Evolutionary conservation across 2,329 filamentous ascomycete genomes (phyloP).

Genomic region (Domatiomyces globalis): DNA sequence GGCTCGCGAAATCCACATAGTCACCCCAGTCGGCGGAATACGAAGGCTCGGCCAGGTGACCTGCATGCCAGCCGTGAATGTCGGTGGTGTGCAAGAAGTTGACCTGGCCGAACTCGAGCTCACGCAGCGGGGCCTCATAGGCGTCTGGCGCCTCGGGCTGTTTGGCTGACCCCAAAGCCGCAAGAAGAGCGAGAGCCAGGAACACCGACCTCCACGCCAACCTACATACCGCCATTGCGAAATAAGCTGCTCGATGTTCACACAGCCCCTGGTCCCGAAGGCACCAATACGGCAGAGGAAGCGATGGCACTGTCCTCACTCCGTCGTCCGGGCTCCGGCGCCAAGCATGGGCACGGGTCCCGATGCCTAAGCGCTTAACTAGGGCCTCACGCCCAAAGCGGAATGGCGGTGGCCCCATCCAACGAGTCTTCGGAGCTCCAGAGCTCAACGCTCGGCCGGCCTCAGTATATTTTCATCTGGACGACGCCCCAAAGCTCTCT

Average conservation of each 20-base stretch:
- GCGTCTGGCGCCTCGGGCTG: conserved; percentile 74
- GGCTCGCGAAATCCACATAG: conserved; percentile 81
- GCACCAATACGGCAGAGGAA: background rate
- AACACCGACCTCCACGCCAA: background rate
- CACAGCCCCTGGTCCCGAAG: background rate
- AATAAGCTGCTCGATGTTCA: background rate
- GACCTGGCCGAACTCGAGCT: conserved; percentile 80
- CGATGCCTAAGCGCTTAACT: background rate
- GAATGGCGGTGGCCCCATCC: too few species aligned
- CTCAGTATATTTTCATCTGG: background rate
- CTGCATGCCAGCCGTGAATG: conserved; percentile 89
- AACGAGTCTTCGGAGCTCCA: too few species aligned
- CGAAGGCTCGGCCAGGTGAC: conserved; percentile 83
- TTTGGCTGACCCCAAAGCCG: conserved; percentile 30
- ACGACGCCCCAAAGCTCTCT: background rate
- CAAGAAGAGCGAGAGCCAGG: conserved; percentile 5
- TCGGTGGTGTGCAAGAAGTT: conserved; percentile 97
- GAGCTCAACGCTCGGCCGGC: too few species aligned
- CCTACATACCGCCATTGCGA: background rate
- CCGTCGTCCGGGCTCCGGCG: background rate
- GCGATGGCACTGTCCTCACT: background rate
- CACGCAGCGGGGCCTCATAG: conserved; percentile 64
- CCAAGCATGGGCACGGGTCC: background rate
- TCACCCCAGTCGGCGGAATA: conserved; percentile 97
- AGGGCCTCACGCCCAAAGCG: background rate